A percentile compares a stretch with the other conserved stretches of the same genome.
Evolutionary conservation across 2,329 filamentous ascomycete genomes (phyloP).

Genomic region (Aureobasidium sp.): DNA sequence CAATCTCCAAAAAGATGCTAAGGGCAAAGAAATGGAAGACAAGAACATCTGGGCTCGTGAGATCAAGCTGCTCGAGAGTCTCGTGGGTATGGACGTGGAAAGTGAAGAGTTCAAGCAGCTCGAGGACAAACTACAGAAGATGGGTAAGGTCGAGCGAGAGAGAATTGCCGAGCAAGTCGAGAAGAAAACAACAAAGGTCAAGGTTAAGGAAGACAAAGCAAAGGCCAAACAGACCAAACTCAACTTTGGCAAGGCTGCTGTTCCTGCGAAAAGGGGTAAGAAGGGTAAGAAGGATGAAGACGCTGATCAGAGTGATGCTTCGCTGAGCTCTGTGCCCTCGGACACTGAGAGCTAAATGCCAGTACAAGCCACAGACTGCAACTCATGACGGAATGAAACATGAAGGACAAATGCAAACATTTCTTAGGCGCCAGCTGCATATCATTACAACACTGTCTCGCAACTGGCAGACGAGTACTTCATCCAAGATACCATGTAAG

Average conservation of each 20-base stretch:
- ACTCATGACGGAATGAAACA: background rate
- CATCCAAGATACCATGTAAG: background rate
- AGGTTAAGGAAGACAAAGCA: constrained; percentile 24
- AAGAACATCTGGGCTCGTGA: constrained; percentile 82
- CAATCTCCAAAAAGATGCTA: constrained; percentile 39
- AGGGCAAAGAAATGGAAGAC: constrained; percentile 58
- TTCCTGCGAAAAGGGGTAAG: constrained; percentile 60
- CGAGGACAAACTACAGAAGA: constrained; percentile 58
- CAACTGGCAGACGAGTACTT: background rate
- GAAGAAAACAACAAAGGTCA: constrained; percentile 52
- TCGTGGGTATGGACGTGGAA: constrained; percentile 77
- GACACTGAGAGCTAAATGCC: background rate
- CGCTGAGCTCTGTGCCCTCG: background rate
- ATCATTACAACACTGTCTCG: background rate
- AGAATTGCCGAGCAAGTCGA: constrained; percentile 75
- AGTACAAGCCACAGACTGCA: background rate
- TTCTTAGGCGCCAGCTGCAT: background rate
- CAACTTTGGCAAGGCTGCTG: constrained; percentile 71
- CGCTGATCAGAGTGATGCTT: constrained; percentile 12
- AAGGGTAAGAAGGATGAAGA: constrained; percentile 18
- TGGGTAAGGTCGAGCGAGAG: constrained; percentile 63
- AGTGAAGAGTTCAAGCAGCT: constrained; percentile 62
- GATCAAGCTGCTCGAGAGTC: constrained; percentile 85
- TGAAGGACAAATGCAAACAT: background rate
- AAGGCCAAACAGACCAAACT: constrained; percentile 64